A percentile compares a stretch with the other conserved stretches of the same genome.
These are phyloP conservation scores for Trichoderma guizhouense DNA, from an alignment of 2,329 filamentous ascomycete species.

Conservation along the genomic window DNA sequence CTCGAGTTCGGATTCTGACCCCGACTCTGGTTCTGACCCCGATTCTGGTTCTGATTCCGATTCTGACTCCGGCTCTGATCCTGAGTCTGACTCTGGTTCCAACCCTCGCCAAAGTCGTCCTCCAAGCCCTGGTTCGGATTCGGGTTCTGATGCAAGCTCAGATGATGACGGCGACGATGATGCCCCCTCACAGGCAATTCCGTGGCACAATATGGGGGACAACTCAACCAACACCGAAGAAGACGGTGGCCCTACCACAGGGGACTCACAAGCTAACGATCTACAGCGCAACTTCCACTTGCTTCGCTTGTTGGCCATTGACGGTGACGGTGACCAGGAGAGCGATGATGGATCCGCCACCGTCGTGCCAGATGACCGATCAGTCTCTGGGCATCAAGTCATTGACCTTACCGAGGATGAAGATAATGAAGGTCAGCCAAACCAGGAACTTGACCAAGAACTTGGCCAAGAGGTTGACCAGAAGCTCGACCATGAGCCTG, in stretches of 20 bases:
- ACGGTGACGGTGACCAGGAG: background rate
- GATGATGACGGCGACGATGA: background rate
- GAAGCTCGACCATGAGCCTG: background rate
- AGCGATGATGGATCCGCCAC: constrained; percentile 7
- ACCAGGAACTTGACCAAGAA: background rate
- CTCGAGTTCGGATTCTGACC: background rate
- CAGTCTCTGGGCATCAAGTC: background rate
- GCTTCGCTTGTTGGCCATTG: background rate
- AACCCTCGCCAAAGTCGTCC: background rate
- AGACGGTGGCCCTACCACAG: background rate
- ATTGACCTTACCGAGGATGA: constrained; percentile 13
- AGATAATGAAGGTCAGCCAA: background rate
- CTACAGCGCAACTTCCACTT: background rate
- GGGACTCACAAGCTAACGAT: background rate
- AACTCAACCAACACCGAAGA: background rate
- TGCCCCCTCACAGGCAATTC: background rate
- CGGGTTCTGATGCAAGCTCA: background rate
- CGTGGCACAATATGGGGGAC: background rate
- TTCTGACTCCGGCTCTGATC: background rate
- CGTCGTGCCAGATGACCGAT: constrained; percentile 5
- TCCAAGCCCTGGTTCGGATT: background rate
- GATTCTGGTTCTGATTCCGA: background rate
- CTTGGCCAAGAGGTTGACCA: background rate
- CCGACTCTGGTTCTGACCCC: background rate
- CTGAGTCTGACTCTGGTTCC: background rate